Percentiles rank a stretch among this genome's conserved stretches.
phyloP scores from a whole-genome alignment of 768 basidiomycete genomes.

The Kwoniella botswanensis region DNA sequence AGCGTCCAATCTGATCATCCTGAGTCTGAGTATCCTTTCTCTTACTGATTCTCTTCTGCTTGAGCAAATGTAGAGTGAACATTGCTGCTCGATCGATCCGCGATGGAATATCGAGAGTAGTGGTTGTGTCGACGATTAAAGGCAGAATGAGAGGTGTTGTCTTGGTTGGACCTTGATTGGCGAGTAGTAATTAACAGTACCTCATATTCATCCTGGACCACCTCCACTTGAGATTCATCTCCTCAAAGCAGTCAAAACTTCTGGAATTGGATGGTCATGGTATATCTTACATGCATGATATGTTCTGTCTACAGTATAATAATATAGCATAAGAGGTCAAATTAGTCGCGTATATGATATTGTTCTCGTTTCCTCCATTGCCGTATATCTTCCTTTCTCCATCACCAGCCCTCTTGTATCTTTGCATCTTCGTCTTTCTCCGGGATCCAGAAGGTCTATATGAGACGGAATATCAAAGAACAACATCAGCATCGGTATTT shows the following conservation, averaged over 20 bases:
- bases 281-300: conserved; percentile 9
- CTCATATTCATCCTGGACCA: neutral
- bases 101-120: neutral
- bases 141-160: neutral
- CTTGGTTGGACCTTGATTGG: too few relatives aligned
- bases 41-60: neutral
- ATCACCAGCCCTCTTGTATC: conserved; percentile 26
- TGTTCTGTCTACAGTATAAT: conserved; percentile 3
- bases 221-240: neutral
- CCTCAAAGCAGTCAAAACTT: neutral
- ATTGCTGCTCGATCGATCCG: neutral
- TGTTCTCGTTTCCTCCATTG: too few relatives aligned
- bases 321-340: neutral
- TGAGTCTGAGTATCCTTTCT: neutral
- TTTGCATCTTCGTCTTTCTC: conserved; percentile 60
- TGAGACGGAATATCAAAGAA: neutral
- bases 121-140: neutral
- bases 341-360: neutral
- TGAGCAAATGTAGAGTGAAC: conserved; percentile 4
- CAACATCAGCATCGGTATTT: conserved; percentile 16
- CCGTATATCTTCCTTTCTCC: too few relatives aligned
- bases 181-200: neutral
- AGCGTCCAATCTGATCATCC: too few relatives aligned
- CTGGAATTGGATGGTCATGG: neutral
- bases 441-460: conserved; percentile 70